Evolutionary conservation across 108 stramenopile species (phyloP), one percentile per base, ranked within the genome.

Genomic region (Skeletonema costatum): DNA sequence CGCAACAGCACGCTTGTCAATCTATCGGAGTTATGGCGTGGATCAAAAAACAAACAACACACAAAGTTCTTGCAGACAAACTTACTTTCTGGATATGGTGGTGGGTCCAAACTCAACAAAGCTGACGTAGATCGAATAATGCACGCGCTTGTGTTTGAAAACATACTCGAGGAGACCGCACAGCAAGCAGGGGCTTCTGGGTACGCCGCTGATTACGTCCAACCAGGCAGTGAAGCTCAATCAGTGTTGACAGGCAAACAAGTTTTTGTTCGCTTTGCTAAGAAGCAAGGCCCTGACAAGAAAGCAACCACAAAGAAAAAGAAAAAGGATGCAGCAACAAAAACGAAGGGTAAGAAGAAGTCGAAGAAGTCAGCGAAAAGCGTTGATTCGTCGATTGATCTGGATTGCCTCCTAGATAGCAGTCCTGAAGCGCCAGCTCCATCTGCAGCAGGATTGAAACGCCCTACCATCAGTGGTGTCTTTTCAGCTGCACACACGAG

Each of bases 111-210:
- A 51, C 89, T 70, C 79, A 87, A 80, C 72, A 92, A 89, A 66
- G 17, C 53, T 44, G 92, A 93, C 5, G 38, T 90, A 21, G 95
- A 96, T 77, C 36, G 73, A 30, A 92, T 94, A 21, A 74, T 82
- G 38, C 93, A 96, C 70, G 71, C 87, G 1, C 75, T 94, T 80
- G 80, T 94, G 13, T 93, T 88, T 79, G 91, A 93, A 70, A 76
- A 74, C 3, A 81, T 95, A 11, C 59, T 97, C 38, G 81, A 85
- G 39, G 93, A 97, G 70, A 68, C 60, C 9, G 70, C 80, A 12
- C 84, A 74, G 48, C 66, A 88, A 66, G 90, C 79, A 46, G 64
- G 35, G 13, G 74, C 41, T 16, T 69, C 62, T 35, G 93, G 95
- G 35, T 96, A 89, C 68, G n/a, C 74, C 4, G 74, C 88, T 0